Percentiles rank a stretch among this genome's conserved stretches.
Conservation (phyloP, 1,284 basidiomycete species). For the Agroathelia rolfsii region DNA sequence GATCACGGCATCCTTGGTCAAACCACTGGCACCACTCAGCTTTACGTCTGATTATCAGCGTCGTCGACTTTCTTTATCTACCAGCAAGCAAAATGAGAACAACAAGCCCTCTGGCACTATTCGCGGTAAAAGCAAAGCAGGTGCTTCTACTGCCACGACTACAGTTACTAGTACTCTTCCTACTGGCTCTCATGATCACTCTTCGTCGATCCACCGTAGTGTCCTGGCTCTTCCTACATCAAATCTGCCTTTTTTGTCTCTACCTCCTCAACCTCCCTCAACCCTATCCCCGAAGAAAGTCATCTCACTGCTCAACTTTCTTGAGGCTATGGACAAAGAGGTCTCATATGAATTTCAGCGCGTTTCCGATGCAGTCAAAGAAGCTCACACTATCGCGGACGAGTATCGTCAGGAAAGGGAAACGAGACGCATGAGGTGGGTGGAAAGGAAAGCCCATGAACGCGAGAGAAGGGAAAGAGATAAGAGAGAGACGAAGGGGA, state of each 20-base stretch:
- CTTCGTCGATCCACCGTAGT: background rate
- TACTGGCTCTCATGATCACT: background rate
- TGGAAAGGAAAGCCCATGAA: slow-evolving; percentile 13
- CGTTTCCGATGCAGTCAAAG: slow-evolving; percentile 26
- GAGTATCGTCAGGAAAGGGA: slow-evolving; percentile 18
- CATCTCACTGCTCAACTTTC: slow-evolving; percentile 24
- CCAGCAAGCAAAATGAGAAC: too few relatives aligned
- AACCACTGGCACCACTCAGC: too few relatives aligned
- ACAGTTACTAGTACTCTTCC: background rate
- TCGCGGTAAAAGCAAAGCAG: slow-evolving; percentile 1
- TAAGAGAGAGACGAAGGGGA: slow-evolving; percentile 18
- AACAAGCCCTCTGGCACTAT: background rate
- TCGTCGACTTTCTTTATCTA: too few relatives aligned
- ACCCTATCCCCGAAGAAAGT: slow-evolving; percentile 18
- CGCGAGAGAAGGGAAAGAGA: slow-evolving; percentile 15
- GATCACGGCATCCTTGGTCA: too few relatives aligned
- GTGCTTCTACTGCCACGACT: too few relatives aligned
- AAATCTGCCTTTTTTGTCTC: slow-evolving; percentile 9
- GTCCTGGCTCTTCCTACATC: background rate
- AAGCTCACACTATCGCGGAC: slow-evolving; percentile 22
- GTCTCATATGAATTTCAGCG: slow-evolving; percentile 28
- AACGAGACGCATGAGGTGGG: slow-evolving; percentile 2
- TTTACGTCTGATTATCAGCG: too few relatives aligned
- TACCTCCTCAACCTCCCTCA: slow-evolving; percentile 9
- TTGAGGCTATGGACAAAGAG: slow-evolving; percentile 29